phyloP scores from a whole-genome alignment of 2,329 filamentous ascomycete genomes.

The Pseudocercospora ulei region DNA sequence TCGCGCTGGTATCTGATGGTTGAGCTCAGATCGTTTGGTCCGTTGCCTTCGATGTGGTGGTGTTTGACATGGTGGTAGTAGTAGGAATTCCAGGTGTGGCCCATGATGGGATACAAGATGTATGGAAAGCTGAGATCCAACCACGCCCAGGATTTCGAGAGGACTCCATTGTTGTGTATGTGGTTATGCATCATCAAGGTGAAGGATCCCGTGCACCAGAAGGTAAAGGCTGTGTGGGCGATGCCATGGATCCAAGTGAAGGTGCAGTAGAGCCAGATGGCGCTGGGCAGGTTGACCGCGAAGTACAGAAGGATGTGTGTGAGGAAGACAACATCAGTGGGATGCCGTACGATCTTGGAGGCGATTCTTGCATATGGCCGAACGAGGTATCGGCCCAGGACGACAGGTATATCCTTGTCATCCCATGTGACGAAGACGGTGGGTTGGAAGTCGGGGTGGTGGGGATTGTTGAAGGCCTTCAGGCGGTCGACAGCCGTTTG shows the following conservation, averaged over 20 bases:
- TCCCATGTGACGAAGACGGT: slow-evolving; percentile 49
- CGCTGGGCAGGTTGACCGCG: slow-evolving; percentile 59
- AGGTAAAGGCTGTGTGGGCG: slow-evolving; percentile 55
- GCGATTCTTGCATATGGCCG: slow-evolving; percentile 52
- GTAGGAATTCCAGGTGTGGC: slow-evolving; percentile 77
- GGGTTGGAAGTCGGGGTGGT: slow-evolving; percentile 44
- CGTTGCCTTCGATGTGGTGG: slow-evolving; percentile 73
- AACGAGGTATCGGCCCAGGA: slow-evolving; percentile 46
- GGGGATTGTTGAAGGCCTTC: slow-evolving; percentile 44
- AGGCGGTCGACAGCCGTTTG: slow-evolving; percentile 38
- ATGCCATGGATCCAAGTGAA: slow-evolving; percentile 61
- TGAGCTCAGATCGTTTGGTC: slow-evolving; percentile 63
- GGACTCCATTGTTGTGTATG: slow-evolving; percentile 64
- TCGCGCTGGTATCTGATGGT: slow-evolving; percentile 70
- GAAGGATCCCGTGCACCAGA: slow-evolving; percentile 62
- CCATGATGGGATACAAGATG: slow-evolving; percentile 63
- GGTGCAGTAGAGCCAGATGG: slow-evolving; percentile 52
- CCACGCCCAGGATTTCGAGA: slow-evolving; percentile 46
- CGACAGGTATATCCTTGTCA: slow-evolving; percentile 38
- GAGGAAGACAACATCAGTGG: slow-evolving; percentile 67
- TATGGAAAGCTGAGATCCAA: slow-evolving; percentile 63
- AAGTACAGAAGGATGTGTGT: slow-evolving; percentile 67
- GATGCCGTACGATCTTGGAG: slow-evolving; percentile 50
- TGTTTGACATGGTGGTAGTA: slow-evolving; percentile 81
- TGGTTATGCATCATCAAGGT: slow-evolving; percentile 79